These are phyloP conservation scores for Vigna mungo DNA, from an alignment of 306 rosid genomes.

Conservation along the genomic window DNA sequence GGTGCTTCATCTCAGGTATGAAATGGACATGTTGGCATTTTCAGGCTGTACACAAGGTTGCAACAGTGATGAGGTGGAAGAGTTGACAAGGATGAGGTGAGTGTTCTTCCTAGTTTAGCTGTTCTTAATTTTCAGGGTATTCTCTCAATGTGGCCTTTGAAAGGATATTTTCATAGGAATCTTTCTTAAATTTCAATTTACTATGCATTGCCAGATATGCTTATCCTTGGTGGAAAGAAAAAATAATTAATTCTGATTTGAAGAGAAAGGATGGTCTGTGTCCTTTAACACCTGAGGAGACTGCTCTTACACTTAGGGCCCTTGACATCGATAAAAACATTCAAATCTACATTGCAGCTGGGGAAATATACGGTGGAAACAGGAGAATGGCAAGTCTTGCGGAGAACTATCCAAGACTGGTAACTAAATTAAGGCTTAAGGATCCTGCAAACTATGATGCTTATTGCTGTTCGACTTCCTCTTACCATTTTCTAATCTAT, in stretches of 20 bases:
- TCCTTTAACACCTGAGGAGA: conserved; percentile 96
- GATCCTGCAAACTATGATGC: background rate
- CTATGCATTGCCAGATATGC: conserved; percentile 57
- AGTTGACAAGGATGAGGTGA: conserved; percentile 95
- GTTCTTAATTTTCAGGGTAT: conserved; percentile 34
- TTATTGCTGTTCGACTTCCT: conserved; percentile 15
- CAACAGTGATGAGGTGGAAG: conserved; percentile 83
- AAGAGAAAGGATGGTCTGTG: conserved; percentile 93
- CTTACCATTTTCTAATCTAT: conserved; percentile 30
- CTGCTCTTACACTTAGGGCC: conserved; percentile 81
- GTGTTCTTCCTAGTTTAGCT: conserved; percentile 19
- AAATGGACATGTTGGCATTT: conserved; percentile 97
- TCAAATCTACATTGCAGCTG: conserved; percentile 96
- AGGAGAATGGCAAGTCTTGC: conserved; percentile 83
- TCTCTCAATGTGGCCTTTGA: conserved; percentile 28
- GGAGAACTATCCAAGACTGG: conserved; percentile 77
- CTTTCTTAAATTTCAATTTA: conserved; percentile 15
- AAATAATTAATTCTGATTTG: conserved; percentile 82
- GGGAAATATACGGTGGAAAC: conserved; percentile 55
- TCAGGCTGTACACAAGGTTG: conserved; percentile 96
- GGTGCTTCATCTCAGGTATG: conserved; percentile 92
- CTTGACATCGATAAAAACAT: conserved; percentile 74
- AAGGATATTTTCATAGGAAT: background rate
- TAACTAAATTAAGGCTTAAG: conserved; percentile 44
- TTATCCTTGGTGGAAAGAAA: conserved; percentile 98